Conservation (phyloP, 2,329 filamentous ascomycete species). For the Purpureocillium takamizusanense region DNA sequence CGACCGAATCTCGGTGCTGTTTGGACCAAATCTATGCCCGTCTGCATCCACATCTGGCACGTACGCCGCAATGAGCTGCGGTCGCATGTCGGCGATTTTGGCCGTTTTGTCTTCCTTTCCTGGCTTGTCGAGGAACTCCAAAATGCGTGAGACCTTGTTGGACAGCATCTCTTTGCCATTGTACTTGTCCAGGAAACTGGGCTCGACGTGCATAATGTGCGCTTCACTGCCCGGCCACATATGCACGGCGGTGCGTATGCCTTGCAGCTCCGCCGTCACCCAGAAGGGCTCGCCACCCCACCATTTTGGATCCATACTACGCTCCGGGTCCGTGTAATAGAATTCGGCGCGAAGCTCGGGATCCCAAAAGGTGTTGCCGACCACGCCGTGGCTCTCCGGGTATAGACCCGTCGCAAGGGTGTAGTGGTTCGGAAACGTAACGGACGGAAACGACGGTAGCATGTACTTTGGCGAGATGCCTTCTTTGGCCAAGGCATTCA, state of each 20-base stretch:
- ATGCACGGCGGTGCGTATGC: slow-evolving; percentile 73
- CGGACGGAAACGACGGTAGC: slow-evolving; percentile 87
- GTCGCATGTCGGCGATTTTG: slow-evolving; percentile 49
- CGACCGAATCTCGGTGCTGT: slow-evolving; percentile 78
- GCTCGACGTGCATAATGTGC: slow-evolving; percentile 64
- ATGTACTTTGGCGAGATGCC: slow-evolving; percentile 90
- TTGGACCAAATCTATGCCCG: slow-evolving; percentile 84
- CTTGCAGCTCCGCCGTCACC: slow-evolving; percentile 81
- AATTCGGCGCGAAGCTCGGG: slow-evolving; percentile 69
- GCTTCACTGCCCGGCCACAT: slow-evolving; percentile 99
- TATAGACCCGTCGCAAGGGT: slow-evolving; percentile 87
- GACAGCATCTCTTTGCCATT: slow-evolving; percentile 67
- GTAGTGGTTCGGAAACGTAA: slow-evolving; percentile 96
- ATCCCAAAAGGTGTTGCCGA: slow-evolving; percentile 94
- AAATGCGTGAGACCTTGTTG: slow-evolving; percentile 68
- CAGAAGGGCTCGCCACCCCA: slow-evolving; percentile 93
- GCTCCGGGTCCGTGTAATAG: slow-evolving; percentile 69
- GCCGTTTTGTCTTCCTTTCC: slow-evolving; percentile 52
- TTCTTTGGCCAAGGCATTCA: slow-evolving; percentile 69
- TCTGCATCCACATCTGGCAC: slow-evolving; percentile 85
- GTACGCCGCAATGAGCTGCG: slow-evolving; percentile 89
- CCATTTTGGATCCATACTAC: slow-evolving; percentile 80
- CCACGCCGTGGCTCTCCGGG: slow-evolving; percentile 85
- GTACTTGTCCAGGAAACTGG: slow-evolving; percentile 75
- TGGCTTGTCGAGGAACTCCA: slow-evolving; percentile 78